Base-by-base conservation (phyloP, 306 rosid genomes). In the Lotus japonicus region DNA sequence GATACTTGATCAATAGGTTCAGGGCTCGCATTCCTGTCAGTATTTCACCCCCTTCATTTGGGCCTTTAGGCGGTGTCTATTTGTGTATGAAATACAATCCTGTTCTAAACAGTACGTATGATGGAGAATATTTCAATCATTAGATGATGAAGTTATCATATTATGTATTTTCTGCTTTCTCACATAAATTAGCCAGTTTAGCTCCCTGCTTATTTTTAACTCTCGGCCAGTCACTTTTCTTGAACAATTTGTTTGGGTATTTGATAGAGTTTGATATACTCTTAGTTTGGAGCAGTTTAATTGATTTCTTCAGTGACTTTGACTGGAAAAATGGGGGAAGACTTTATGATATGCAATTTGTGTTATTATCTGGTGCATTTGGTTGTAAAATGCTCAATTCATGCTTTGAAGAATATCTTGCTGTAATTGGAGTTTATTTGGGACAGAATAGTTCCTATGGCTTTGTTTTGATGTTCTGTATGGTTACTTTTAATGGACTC, bases 41-140 rank as follows among this genome's bases (percentile, higher is more conserved):
- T 15, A 15, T 48, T 16, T 46, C 46, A 18, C 66, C 45, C 70
- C 43, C 36, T 15, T 14, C 18, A 7, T 58, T 33, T 59, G 10
- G 68, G 38, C 68, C 15, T 60, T 9, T 75, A 50, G 71, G 35
- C 28, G 14, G 44, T 56, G 18, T 33, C 52, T 41, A 3, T 80
- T 51, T 17, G 23, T 31, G 42, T 68, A 56, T 62, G 45, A 58
- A 70, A 66, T 59, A 21, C 70, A 46, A 61, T 66, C 33, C 60
- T 64, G 26, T 75, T 81, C 36, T 13, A 7, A 35, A 42, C 61
- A 57, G 12, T 18, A 36, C 49, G 57, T 38, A 73, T 58, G 51
- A 1, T 38, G 51, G 44, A 45, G 13, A 31, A 18, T 51, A 18
- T n/a, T 52, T 41, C 28, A 10, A 16, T 60, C 52, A 23, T 48